These are phyloP conservation scores for Penicillium digitatum DNA, from an alignment of 2,329 filamentous ascomycete species.

Conservation along the genomic window DNA sequence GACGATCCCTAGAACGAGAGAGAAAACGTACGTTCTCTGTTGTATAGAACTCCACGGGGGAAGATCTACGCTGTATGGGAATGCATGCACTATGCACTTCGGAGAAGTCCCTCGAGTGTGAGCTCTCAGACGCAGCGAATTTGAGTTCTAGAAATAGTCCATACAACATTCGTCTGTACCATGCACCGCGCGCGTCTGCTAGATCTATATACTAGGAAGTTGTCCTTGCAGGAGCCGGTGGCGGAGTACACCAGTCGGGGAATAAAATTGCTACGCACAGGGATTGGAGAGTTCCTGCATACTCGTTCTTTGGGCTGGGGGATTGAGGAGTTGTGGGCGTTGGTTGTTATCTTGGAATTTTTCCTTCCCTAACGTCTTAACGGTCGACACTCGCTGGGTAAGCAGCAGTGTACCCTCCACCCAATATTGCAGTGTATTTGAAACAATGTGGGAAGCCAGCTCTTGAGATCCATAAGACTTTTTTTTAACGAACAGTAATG, in stretches of 20 bases:
- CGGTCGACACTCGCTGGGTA: background rate
- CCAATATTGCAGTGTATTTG: background rate
- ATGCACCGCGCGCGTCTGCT: conserved; percentile 11
- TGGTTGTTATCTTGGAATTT: background rate
- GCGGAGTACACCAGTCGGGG: conserved; percentile 17
- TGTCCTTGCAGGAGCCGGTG: conserved; percentile 21
- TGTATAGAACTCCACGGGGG: conserved; percentile 14
- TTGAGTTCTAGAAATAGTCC: conserved; percentile 21
- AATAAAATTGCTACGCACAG: conserved; percentile 8
- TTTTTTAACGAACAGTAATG: background rate
- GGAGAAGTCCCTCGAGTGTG: conserved; percentile 10
- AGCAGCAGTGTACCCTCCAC: background rate
- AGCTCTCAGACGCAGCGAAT: conserved; percentile 26
- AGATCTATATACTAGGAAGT: conserved; percentile 15
- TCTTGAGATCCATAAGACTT: conserved; percentile 1
- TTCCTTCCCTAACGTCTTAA: conserved; percentile 1
- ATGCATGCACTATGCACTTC: conserved; percentile 5
- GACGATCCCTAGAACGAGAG: background rate
- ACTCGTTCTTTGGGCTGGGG: background rate
- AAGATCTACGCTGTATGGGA: background rate
- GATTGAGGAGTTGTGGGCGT: background rate
- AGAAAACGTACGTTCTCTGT: background rate
- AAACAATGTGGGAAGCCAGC: no score
- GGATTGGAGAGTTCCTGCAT: background rate
- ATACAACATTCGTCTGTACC: background rate